phyloP scores from a whole-genome alignment of 768 basidiomycete species.

The Macrolepiota fuliginosa region DNA sequence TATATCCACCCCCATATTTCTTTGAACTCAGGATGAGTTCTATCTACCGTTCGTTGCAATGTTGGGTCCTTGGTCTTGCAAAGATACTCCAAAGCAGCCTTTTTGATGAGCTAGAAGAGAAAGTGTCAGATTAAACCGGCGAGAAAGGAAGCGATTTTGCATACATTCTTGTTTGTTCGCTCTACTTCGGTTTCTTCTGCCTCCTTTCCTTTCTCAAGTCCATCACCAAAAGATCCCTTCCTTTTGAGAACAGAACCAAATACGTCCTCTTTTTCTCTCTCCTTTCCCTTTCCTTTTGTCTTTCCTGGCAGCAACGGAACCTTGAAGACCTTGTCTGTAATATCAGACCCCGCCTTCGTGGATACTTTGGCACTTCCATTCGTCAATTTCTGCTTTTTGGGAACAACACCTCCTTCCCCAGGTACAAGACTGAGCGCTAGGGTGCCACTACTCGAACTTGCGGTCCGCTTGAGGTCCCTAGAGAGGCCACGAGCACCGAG shows the following conservation, averaged over 20 bases:
- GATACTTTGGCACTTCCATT: slow-evolving; percentile 31
- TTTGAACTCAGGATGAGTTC: slow-evolving; percentile 50
- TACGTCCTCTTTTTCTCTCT: slow-evolving; percentile 33
- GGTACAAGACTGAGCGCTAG: slow-evolving; percentile 8
- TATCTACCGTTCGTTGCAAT: slow-evolving; percentile 29
- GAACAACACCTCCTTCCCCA: slow-evolving; percentile 14
- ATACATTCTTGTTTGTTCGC: slow-evolving; percentile 61
- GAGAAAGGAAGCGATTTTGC: not conserved
- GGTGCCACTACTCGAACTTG: slow-evolving; percentile 22
- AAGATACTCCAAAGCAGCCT: slow-evolving; percentile 37
- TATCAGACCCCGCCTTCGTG: slow-evolving; percentile 21
- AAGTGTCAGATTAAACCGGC: slow-evolving; percentile 1
- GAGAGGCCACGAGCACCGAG: slow-evolving; percentile 12
- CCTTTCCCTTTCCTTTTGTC: slow-evolving; percentile 37
- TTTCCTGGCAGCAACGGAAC: slow-evolving; percentile 44
- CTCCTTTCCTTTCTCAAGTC: slow-evolving; percentile 27
- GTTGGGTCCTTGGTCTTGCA: slow-evolving; percentile 36
- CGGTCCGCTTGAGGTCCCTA: slow-evolving; percentile 28
- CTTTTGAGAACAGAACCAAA: slow-evolving; percentile 29
- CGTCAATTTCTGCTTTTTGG: slow-evolving; percentile 33
- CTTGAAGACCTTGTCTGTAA: slow-evolving; percentile 42
- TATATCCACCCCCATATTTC: slow-evolving; percentile 46
- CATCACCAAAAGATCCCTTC: slow-evolving; percentile 13
- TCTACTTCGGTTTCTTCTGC: slow-evolving; percentile 35
- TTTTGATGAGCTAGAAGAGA: slow-evolving; percentile 41